Percentiles rank a stretch among this genome's conserved stretches.
Evolutionary conservation across 1,284 basidiomycete genomes (phyloP).

Genomic region (Tylopilus sp.): DNA sequence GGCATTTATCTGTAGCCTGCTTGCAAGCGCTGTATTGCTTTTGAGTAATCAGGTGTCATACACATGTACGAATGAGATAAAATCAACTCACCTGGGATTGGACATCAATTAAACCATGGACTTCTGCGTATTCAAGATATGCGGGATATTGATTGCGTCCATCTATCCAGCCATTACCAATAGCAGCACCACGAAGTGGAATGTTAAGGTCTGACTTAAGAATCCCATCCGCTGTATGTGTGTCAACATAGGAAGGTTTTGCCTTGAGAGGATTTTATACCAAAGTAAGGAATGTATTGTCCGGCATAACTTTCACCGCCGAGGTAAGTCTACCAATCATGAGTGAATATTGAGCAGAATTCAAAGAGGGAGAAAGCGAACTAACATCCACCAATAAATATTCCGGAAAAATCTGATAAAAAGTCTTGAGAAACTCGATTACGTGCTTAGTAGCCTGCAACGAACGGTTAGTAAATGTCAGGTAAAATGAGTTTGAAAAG

Average conservation of each 20-base stretch:
- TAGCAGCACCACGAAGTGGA: slow-evolving; percentile 85
- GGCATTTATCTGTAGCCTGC: slow-evolving; percentile 73
- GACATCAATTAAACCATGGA: slow-evolving; percentile 82
- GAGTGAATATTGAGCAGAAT: slow-evolving; percentile 20
- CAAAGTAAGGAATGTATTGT: slow-evolving; percentile 98
- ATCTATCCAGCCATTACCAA: slow-evolving; percentile 99
- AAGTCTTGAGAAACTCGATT: slow-evolving; percentile 87
- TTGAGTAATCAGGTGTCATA: slow-evolving; percentile 9
- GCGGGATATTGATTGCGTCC: slow-evolving; percentile 90
- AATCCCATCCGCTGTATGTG: slow-evolving; percentile 77
- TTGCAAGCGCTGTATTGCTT: slow-evolving; percentile 76
- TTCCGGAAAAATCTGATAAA: slow-evolving; percentile 94
- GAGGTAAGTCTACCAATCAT: slow-evolving; percentile 79
- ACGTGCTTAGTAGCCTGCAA: slow-evolving; percentile 84
- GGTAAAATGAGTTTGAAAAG: not conserved
- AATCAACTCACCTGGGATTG: slow-evolving; percentile 69
- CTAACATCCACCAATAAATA: slow-evolving; percentile 86
- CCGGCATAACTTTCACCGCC: slow-evolving; percentile 97
- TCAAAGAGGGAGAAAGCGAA: slow-evolving; percentile 30
- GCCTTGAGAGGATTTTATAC: slow-evolving; percentile 46
- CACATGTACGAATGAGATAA: not conserved
- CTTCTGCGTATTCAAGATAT: slow-evolving; percentile 90
- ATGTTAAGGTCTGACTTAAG: slow-evolving; percentile 70
- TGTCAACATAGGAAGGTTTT: slow-evolving; percentile 19
- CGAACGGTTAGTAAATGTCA: slow-evolving; percentile 2